Base-by-base conservation (phyloP, 176 grass and related monocot species). In the Hsuehochloa calcarea region DNA sequence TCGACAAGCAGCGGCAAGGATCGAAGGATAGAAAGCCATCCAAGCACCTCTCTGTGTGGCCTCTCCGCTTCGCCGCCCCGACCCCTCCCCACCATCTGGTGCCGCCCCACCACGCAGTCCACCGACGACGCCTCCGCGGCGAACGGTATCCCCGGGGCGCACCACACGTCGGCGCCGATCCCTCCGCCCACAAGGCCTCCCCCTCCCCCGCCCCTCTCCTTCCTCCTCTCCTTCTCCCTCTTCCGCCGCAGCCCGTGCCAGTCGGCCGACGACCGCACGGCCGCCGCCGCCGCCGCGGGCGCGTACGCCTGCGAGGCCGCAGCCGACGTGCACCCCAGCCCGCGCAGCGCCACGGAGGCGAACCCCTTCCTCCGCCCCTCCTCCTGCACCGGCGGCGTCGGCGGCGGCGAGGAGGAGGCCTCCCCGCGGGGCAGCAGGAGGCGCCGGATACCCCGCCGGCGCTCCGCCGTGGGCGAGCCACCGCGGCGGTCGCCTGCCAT, bases 91-190 rank as follows among this genome's bases (percentile, higher is more conserved):
- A 82, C 65, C 88, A 87, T 90, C 88, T 90, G 90, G 72, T 95
- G 93, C 39, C 89, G 76, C 61, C 90, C 85, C 56, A 96, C 97
- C 68, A 99, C 93, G 83, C 97, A 99, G 82, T 96, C 92, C 51
- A 99, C 92, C 61, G 97, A 96, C 22, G 94, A 94, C 41, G 96
- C 93, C 78, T 99, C 97, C 0, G 94, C 97, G 8, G 90, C 88
- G 88, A 95, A 95, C 8, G 93, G 93, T 49, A 95, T 95, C 61
- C 90, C 93, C 5, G 90, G 93, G 6, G 93, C 86, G 81, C 97
- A 99, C 97, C 97, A 99, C 65, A 99, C 90, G 84, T 96, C 97
- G 73, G 85, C 86, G 65, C 84, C 84, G 73, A 83, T 86, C 73
- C 88, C 88, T 3, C 88, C 90, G 5, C 78, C 77, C 1, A 77